phyloP scores from a whole-genome alignment of 2,329 filamentous ascomycete genomes.

The Fusarium tanahbumbuense region DNA sequence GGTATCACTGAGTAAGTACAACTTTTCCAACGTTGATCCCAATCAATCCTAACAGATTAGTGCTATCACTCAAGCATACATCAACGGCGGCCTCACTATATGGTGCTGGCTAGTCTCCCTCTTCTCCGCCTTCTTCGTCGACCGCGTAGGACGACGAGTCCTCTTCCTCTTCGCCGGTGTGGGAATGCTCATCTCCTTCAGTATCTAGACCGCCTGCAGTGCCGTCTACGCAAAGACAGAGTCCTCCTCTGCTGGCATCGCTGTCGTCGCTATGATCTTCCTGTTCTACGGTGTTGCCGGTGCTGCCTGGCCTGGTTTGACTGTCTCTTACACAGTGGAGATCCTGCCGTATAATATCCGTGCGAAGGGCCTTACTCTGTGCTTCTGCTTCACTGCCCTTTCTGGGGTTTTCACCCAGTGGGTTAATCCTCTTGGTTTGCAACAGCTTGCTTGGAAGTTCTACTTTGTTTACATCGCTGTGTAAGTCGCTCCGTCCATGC shows the following conservation, averaged over 20 bases:
- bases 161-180: constrained; percentile 41
- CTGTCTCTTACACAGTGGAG: constrained; percentile 41
- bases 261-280: constrained; percentile 44
- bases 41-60: constrained; percentile 9
- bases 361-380: constrained; percentile 43
- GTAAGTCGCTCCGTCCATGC: background rate
- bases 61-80: constrained; percentile 40
- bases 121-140: constrained; percentile 42
- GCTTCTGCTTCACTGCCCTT: constrained; percentile 42
- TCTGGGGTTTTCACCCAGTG: constrained; percentile 44
- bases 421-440: constrained; percentile 41
- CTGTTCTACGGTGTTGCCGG: constrained; percentile 42
- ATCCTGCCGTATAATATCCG: constrained; percentile 42
- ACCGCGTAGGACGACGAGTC: constrained; percentile 38
- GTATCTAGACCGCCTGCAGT: constrained; percentile 40
- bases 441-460: constrained; percentile 39
- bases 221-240: constrained; percentile 43
- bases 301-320: constrained; percentile 43
- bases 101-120: constrained; percentile 44
- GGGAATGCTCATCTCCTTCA: constrained; percentile 43
- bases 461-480: constrained; percentile 44
- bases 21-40: too few species aligned
- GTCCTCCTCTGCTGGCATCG: constrained; percentile 30
- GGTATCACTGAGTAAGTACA: constrained; percentile 41
- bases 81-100: constrained; percentile 44